Evolutionary conservation across 495 filamentous ascomycete species (phyloP), one percentile per base, ranked within the genome.

Genomic region (Podospora appendiculata): DNA sequence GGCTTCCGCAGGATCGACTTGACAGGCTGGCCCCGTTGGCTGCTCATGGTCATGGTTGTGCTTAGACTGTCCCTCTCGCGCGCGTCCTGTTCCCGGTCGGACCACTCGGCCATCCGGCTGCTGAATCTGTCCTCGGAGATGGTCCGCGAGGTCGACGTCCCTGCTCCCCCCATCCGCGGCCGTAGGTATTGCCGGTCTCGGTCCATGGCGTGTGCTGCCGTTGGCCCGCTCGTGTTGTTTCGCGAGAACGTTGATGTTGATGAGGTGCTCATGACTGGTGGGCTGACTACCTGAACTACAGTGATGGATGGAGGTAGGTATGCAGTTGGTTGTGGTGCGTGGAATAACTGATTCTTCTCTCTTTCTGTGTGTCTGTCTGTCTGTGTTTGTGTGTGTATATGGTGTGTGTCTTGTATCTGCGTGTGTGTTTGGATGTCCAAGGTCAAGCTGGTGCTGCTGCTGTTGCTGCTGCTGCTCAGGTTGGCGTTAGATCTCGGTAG

Each of bases 1-100:
- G 25, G 25, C 55, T 57, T 62, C 38, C 62, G 53, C 33, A 63
- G 48, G 19, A 67, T 65, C 13, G 64, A 60, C 47, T 59, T 59
- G 41, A 49, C 42, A 6, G 56, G 53, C 41, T 51, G 55, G n/a
- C 53, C 51, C 12, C 40, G 50, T 41, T 61, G 47, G 12, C 57
- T 25, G 43, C 53, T 48, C n/a, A 36, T 17, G 25, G 8, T 53
- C 52, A 38, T 13, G 36, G 10, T 38, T 2, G 36, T 13, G 17
- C 47, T 52, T 32, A 55, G 50, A 19, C 42, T 33, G 7, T 50
- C 33, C 17, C 19, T n/a, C 45, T 54, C 14, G 19, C 44, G 34
- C 17, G 25, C 25, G 5, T 25, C 25, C 25, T 25, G 25, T 25
- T 56, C 54, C 41, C 45, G 33, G 19, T 59, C 54, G 17, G 59